Conservation (phyloP, 495 filamentous ascomycete species). For the Penicilliopsis zonata region DNA sequence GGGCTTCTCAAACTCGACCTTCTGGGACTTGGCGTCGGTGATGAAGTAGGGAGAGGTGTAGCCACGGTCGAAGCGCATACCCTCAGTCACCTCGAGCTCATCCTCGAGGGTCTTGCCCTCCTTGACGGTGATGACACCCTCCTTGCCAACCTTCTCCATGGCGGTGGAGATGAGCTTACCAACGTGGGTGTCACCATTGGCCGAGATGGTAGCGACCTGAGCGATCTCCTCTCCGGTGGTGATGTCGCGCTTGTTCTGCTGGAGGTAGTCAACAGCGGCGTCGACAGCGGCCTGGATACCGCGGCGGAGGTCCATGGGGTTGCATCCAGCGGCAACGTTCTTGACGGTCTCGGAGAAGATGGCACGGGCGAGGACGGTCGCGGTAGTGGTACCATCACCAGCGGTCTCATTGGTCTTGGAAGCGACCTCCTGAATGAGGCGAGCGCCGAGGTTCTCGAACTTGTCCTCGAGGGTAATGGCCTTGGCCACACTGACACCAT, state of each 20-base stretch:
- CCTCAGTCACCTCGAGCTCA: constrained; percentile 97
- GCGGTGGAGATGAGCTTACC: constrained; percentile 91
- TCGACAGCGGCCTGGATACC: constrained; percentile 96
- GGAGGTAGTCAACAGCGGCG: constrained; percentile 84
- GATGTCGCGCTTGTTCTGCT: constrained; percentile 90
- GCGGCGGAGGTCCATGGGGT: constrained; percentile 96
- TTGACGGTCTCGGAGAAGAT: constrained; percentile 99
- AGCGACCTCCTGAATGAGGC: constrained; percentile 92
- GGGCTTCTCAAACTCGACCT: constrained; percentile 99
- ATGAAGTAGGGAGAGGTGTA: constrained; percentile 99
- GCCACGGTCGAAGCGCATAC: constrained; percentile 98
- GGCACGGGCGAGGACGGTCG: constrained; percentile 90
- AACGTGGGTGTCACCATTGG: constrained; percentile 93
- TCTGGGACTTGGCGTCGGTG: constrained; percentile 95
- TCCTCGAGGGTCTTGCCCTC: constrained; percentile 98
- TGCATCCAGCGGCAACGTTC: constrained; percentile 98
- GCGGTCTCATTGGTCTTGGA: constrained; percentile 99
- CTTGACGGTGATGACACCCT: constrained; percentile 99
- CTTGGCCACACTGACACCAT: constrained; percentile 90
- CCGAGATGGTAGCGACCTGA: constrained; percentile 95
- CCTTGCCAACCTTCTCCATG: constrained; percentile 99
- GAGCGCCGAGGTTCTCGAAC: constrained; percentile 97
- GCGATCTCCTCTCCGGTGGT: constrained; percentile 95
- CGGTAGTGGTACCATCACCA: constrained; percentile 96
- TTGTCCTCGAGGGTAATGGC: constrained; percentile 94